A percentile compares a stretch with the other conserved stretches of the same genome.
Evolutionary conservation across 371 early-diverging fungal species (phyloP).

Genomic region (Mucor ambiguus): DNA sequence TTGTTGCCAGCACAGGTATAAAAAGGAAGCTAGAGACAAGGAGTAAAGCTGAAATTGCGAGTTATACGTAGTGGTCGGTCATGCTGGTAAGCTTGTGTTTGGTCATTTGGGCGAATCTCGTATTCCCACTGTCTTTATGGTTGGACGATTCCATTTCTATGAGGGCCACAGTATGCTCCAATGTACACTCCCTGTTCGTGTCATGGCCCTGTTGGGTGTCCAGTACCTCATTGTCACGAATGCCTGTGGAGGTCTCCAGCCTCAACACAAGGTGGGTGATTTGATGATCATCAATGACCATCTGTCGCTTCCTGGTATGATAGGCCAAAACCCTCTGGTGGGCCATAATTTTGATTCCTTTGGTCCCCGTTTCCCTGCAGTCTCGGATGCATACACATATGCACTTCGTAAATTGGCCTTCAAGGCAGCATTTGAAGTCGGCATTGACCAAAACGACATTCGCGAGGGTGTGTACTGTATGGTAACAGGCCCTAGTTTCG

Average conservation of each 20-base stretch:
- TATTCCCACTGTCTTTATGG: slow-evolving; percentile 80
- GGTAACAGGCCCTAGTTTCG: slow-evolving; percentile 91
- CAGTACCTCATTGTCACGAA: slow-evolving; percentile 85
- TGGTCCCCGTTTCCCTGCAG: slow-evolving; percentile 93
- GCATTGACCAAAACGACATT: slow-evolving; percentile 55
- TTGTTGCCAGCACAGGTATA: slow-evolving; percentile 83
- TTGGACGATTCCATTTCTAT: slow-evolving; percentile 88
- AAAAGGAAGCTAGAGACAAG: not conserved
- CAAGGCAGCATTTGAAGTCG: slow-evolving; percentile 60
- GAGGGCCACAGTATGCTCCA: slow-evolving; percentile 83
- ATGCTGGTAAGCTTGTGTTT: slow-evolving; percentile 91
- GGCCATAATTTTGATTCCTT: slow-evolving; percentile 85
- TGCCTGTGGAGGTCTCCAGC: slow-evolving; percentile 92
- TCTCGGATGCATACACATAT: slow-evolving; percentile 88
- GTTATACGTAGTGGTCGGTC: slow-evolving; percentile 70
- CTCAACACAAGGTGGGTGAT: slow-evolving; percentile 81
- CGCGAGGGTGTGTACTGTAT: slow-evolving; percentile 87
- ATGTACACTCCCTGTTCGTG: slow-evolving; percentile 87
- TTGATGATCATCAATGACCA: slow-evolving; percentile 91
- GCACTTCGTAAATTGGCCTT: slow-evolving; percentile 74
- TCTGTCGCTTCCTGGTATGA: slow-evolving; percentile 82
- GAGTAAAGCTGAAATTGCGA: not conserved
- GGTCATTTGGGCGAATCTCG: slow-evolving; percentile 77
- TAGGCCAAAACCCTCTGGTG: slow-evolving; percentile 80
- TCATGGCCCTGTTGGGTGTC: slow-evolving; percentile 85